Percentiles rank a stretch among this genome's conserved stretches.
phyloP scores from a whole-genome alignment of 2,329 filamentous ascomycete species.

The Aspergillus sp. region DNA sequence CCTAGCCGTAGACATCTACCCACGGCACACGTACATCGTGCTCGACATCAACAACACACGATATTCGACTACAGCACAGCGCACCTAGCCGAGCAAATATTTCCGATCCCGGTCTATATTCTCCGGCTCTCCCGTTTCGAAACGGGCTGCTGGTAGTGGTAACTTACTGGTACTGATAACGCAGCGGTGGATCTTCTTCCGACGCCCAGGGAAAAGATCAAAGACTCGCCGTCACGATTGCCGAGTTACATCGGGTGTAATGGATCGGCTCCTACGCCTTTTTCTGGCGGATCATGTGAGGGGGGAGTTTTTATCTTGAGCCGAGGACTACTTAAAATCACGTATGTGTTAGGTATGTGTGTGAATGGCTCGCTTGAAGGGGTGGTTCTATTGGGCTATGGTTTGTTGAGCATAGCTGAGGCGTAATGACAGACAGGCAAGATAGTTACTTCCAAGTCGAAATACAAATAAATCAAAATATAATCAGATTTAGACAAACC shows the following conservation, averaged over 20 bases:
- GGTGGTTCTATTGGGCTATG: too few species aligned
- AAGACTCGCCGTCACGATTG: not conserved
- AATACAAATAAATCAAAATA: too few species aligned
- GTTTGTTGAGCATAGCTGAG: too few species aligned
- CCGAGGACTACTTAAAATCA: too few species aligned
- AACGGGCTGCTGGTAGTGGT: not conserved
- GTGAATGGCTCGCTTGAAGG: too few species aligned
- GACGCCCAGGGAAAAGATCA: conserved; percentile 3
- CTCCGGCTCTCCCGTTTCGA: not conserved
- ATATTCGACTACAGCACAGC: conserved; percentile 7
- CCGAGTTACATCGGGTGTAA: conserved; percentile 9
- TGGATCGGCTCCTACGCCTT: conserved; percentile 3
- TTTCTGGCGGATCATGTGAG: conserved; percentile 11
- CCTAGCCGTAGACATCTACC: too few species aligned
- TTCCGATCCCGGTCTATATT: conserved; percentile 8
- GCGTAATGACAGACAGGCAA: too few species aligned
- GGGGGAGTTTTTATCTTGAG: conserved; percentile 2
- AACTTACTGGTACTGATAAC: not conserved
- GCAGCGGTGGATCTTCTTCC: conserved; percentile 3
- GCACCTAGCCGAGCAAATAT: conserved; percentile 1
- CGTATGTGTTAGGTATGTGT: too few species aligned
- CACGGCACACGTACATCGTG: too few species aligned
- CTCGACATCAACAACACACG: conserved; percentile 7
- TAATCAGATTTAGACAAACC: too few species aligned
- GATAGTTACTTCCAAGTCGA: too few species aligned